Base-by-base conservation (phyloP, 176 grass and related monocot genomes). In the Guadua angustifolia region DNA sequence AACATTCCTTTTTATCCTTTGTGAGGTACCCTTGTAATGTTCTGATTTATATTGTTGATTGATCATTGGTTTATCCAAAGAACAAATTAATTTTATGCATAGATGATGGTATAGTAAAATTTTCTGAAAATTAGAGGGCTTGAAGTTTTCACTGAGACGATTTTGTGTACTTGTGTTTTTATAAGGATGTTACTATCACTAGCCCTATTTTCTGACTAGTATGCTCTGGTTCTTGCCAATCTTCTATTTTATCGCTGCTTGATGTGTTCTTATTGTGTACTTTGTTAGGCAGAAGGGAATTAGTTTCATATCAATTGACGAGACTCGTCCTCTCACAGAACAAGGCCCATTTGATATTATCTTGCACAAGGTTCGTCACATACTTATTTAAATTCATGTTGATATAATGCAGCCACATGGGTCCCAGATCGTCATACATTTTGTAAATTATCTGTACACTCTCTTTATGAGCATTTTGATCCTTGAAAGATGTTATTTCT, bases 321-420 rank as follows among this genome's bases (percentile, higher is more conserved):
- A 86, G 33, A 84, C 70, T 66, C 67, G 63, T 50, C 86, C 92
- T 61, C 90, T 97, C 14, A 81, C 82, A 18, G 87, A 97, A 78
- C 95, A 97, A 93, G 95, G 95, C 21, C 95, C 95, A 71, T 97
- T 97, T 88, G 92, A 97, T 85, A 85, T 97, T 64, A 90, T 97
- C 81, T 81, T 97, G 82, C 95, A 97, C 71, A 97, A 97, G 95
- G 95, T 97, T 68, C 71, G 82, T 53, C 53, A 76, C 38, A 84
- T 44, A 4, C 38, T 35, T 55, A 62, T 15, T 25, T 51, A 45
- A 80, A 70, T 4, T 4, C 69, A 11, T 42, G 42, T 47, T 70
- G 8, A 42, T 75, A 75, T 5, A 69, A 26, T 42, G 21, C 52
- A 26, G 17, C 22, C 9, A 8, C 44, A 75, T 59, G 33, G 40